A percentile compares a stretch with the other conserved stretches of the same genome.
phyloP scores from a whole-genome alignment of 139 green algal species.

The Chlorella ohadii region DNA sequence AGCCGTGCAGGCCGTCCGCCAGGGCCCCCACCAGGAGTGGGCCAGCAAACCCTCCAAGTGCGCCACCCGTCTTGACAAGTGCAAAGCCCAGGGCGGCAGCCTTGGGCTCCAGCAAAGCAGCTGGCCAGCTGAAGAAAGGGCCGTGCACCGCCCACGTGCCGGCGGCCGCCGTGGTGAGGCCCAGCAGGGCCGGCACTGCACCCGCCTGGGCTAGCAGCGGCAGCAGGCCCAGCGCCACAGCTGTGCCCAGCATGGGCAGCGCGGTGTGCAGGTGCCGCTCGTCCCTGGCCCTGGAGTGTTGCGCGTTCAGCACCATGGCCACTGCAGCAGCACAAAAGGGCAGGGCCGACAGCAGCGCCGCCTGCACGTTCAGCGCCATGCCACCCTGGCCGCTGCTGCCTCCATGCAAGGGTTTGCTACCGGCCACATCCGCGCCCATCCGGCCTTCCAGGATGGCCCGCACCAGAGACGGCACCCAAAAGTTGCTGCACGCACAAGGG shows the following conservation, averaged over 20 bases:
- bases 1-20: constrained; percentile 17
- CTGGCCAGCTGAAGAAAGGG: constrained; percentile 43
- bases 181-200: background rate
- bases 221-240: background rate
- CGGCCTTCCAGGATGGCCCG: background rate
- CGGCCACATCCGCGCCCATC: background rate
- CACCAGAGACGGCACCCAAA: constrained; percentile 13
- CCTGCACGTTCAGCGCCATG: background rate
- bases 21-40: background rate
- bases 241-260: constrained; percentile 17
- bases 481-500: constrained; percentile 1
- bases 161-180: constrained; percentile 4
- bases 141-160: constrained; percentile 47
- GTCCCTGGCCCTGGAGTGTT: background rate
- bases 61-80: constrained; percentile 40
- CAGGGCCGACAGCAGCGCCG: constrained; percentile 14
- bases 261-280: constrained; percentile 44
- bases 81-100: constrained; percentile 38
- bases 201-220: background rate
- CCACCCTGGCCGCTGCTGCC: background rate
- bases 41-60: no score
- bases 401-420: background rate
- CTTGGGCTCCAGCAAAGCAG: constrained; percentile 22
- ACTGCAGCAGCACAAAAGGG: constrained; percentile 33
- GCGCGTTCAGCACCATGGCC: constrained; percentile 42